Evolutionary conservation across 495 filamentous ascomycete genomes (phyloP).

Genomic region (Annulohypoxylon bovei): DNA sequence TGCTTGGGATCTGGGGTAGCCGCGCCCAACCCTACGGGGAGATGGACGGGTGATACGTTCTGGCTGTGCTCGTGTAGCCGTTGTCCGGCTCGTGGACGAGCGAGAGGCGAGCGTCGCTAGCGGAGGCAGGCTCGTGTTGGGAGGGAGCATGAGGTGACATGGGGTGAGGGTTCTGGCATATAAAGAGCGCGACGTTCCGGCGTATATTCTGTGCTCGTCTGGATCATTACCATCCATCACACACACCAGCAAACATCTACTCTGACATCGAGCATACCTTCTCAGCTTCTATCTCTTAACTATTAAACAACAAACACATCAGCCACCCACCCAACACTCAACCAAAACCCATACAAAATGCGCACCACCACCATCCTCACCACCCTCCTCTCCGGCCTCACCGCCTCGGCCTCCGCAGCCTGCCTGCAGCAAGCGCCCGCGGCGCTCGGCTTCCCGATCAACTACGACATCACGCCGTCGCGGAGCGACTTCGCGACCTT

Average conservation of each 20-base stretch:
- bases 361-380: constrained; percentile 41
- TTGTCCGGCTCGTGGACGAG: not conserved
- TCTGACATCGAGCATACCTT: not conserved
- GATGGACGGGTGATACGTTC: not conserved
- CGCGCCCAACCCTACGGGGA: not conserved
- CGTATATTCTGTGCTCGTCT: not conserved
- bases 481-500: constrained; percentile 33
- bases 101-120: not conserved
- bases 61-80: not conserved
- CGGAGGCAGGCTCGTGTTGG: constrained; percentile 4
- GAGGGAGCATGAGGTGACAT: not conserved
- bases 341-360: constrained; percentile 39
- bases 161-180: constrained; percentile 11
- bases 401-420: constrained; percentile 27
- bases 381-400: constrained; percentile 25
- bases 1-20: constrained; percentile 21
- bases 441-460: constrained; percentile 29
- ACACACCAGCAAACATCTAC: constrained; percentile 1
- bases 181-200: constrained; percentile 8
- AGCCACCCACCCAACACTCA: not conserved
- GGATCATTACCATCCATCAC: not conserved
- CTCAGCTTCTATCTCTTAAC: not conserved
- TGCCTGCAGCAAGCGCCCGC: constrained; percentile 28
- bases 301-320: not conserved
- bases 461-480: constrained; percentile 33